Conservation (phyloP, 2,329 filamentous ascomycete species). For the Cladophialophora carrionii region DNA sequence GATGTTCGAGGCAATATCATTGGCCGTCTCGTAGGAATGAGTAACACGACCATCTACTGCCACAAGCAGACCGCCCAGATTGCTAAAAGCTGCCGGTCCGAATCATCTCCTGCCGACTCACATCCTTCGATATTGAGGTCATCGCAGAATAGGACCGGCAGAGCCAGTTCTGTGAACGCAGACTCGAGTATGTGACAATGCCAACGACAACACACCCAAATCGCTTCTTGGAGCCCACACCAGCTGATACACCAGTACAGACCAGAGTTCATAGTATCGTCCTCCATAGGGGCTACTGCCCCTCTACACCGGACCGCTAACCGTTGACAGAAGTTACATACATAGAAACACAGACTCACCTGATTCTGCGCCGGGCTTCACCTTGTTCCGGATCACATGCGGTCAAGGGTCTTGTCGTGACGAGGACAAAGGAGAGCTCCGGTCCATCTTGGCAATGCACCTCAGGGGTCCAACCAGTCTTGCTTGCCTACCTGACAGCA, state of each 20-base stretch:
- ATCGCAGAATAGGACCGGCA: conserved; percentile 21
- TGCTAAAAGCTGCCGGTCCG: conserved; percentile 13
- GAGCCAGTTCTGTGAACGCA: conserved; percentile 16
- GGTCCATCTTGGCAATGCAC: not conserved
- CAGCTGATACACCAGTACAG: conserved; percentile 19
- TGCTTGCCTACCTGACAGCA: not conserved
- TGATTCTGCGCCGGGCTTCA: not conserved
- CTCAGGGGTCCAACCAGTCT: not conserved
- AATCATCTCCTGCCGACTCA: conserved; percentile 14
- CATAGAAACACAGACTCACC: not conserved
- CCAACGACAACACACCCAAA: conserved; percentile 20
- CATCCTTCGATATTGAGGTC: conserved; percentile 13
- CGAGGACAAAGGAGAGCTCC: not conserved
- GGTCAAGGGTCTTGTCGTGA: not conserved
- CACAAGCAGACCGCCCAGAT: conserved; percentile 23
- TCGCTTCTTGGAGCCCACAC: conserved; percentile 20
- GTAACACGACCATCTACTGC: conserved; percentile 7
- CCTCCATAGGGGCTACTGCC: not conserved
- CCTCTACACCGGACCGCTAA: not conserved
- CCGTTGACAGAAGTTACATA: not conserved
- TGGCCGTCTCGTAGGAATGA: not conserved
- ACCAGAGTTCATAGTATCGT: not conserved
- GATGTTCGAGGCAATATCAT: not conserved
- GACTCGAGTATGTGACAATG: conserved; percentile 6
- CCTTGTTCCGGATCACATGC: not conserved